These are phyloP conservation scores for Herpetospermum pedunculosum DNA, from an alignment of 306 rosid genomes.

Conservation along the genomic window DNA sequence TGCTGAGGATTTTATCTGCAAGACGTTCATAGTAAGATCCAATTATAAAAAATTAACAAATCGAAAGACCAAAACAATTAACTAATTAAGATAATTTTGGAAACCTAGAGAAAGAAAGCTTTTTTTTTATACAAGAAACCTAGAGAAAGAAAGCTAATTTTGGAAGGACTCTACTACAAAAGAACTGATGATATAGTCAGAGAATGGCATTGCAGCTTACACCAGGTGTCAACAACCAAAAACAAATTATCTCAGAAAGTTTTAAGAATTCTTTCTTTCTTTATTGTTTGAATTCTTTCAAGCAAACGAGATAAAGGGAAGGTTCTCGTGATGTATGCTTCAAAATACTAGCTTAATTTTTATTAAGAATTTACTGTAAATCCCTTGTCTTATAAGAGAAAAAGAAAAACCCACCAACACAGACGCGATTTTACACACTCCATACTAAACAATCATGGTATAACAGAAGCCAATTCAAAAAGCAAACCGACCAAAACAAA, in stretches of 20 bases:
- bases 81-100: too few species aligned
- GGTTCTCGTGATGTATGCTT: not conserved
- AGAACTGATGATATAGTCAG: not conserved
- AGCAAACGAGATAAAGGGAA: not conserved
- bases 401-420: not conserved
- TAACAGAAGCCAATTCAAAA: not conserved
- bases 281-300: not conserved
- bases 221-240: not conserved
- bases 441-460: not conserved
- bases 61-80: not conserved
- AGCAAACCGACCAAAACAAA: not conserved
- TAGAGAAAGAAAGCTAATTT: too few species aligned
- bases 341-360: not conserved
- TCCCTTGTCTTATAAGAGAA: not conserved
- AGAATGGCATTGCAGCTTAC: not conserved
- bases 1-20: constrained; percentile 90
- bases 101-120: too few species aligned
- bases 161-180: too few species aligned
- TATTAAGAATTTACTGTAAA: not conserved
- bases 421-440: not conserved
- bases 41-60: not conserved
- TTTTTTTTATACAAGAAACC: too few species aligned
- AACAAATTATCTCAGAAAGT: not conserved
- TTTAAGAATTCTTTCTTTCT: not conserved
- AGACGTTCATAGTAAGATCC: not conserved